Base-by-base conservation (phyloP, 164 flowering plant genomes). In the Magnolia officinalis region DNA sequence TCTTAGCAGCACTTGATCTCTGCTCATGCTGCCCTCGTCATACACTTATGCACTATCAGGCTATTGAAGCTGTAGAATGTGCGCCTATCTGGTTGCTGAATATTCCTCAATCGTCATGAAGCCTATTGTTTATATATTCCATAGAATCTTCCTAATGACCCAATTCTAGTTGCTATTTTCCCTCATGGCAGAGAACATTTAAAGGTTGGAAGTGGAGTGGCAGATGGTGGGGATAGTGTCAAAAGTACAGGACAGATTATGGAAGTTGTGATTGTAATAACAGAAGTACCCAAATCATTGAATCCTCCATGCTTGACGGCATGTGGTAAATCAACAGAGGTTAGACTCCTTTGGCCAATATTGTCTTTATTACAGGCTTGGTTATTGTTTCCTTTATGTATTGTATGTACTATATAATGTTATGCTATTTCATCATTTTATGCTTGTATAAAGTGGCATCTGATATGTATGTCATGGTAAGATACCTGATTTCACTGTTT, bases 231-330 rank as follows among this genome's bases (percentile, higher is more conserved):
- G 52, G 87, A 83, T 71, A 83, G 75, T 64, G 63, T 71, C 24
- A 80, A 72, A 77, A 80, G 72, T 75, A 50, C 73, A 26, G 85
- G 82, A 63, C 83, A 83, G 59, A 74, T 82, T 72, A 76, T 89
- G 81, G 99, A 95, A 83, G 96, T 82, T 29, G 92, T 89, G 58
- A 82, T 93, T 26, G 78, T 89, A 74, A 83, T 91, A n/a, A 87
- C 90, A 63, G 84, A 89, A 76, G 72, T 78, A 72, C 70, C 86
- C 50, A 88, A 83, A 73, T 63, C 81, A 65, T 71, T 84, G 10
- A 75, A 74, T 81, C 70, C 86, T 76, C 79, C 82, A 63, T 91
- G 91, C 82, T 66, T 78, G 81, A 77, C 79, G 66, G 76, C 76
- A 73, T 73, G 72, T 71, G 78, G 82, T 75, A 52, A 74, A 10